Base-by-base conservation (phyloP, 768 basidiomycete species). In the Clavulina sp. region DNA sequence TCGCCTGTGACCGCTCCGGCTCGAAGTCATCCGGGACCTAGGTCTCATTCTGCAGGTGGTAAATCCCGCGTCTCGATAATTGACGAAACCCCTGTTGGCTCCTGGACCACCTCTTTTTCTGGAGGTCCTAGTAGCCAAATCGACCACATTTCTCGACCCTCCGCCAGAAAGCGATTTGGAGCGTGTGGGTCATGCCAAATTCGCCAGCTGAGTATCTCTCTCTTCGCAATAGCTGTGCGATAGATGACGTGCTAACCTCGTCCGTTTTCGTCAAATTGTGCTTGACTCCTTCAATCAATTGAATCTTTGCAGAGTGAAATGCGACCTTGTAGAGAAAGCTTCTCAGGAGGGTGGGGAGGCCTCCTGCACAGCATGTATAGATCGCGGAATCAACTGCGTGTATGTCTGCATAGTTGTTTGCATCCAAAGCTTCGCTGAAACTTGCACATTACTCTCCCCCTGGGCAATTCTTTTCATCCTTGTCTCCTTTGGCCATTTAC, bases 171-270 rank as follows among this genome's bases (percentile, higher is more conserved):
- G 59, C 85, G 92, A 59, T 87, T 86, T 66, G 84, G 83, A 18
- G 89, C 89, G 5, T 93, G 91, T 62, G 87, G 87, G 52, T 86
- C 87, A 29, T 95, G 91, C 65, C 78, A 87, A 54, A 85, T 86
- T 78, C 68, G 91, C 63, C 76, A 91, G 81, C 81, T 49, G 34
- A 66, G 57, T 21, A 52, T 26, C 6, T 48, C 28, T n/a, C 43
- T 16, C 43, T 46, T 28, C 13, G 48, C 6, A 33, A 7, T 7
- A 16, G 32, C 32, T 33, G 13, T 16, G 28, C 32, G 9, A 26
- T 13, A 46, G 26, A 29, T 30, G 34, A 38, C 19, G 9, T 38
- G 34, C 34, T 7, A 38, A 38, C n/a, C n/a, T n/a, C n/a, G n/a
- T n/a, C 41, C 47, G 16, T 18, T 32, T 19, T 32, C 48, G 32